Base-by-base conservation (phyloP, 2,329 filamentous ascomycete genomes). In the Aspergillus proliferans region DNA sequence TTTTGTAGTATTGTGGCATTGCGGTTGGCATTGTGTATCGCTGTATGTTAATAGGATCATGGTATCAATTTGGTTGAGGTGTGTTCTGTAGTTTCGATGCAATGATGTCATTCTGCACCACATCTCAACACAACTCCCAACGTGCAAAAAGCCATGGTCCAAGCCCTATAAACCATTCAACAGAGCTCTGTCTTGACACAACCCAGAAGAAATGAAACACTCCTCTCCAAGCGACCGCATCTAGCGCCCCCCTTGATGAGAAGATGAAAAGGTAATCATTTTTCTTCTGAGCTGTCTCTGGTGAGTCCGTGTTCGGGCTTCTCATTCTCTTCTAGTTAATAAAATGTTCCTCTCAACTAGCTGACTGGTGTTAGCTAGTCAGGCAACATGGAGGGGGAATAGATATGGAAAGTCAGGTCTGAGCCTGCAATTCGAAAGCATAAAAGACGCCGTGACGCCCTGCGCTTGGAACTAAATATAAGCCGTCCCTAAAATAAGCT, bases 161-260 rank as follows among this genome's bases (percentile, higher is more conserved):
- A 30, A 30, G 4, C 26, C 26, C 26, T 30, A 30, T 12, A 9
- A 28, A 9, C 26, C 26, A 30, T 2, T 12, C 1, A 30, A 30
- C 26, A 3, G 10, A 30, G 7, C 5, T 3, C 14, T n/a, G 18
- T 19, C 10, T 22, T 22, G 18, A 19, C 6, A 18, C n/a, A 40
- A 22, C 3, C 10, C 38, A 40, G 10, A 10, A 19, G 36, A 19
- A 22, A 19, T 19, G 19, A n/a, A 36, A 7, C 34, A 19, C 19
- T 40, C 66, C 67, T 70, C 67, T 68, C 64, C 61, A 66, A 68
- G 55, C 57, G 65, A 52, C 48, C 62, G 61, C 67, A 52, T 67
- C 47, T 67, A 70, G 66, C 63, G 61, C 52, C 52, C 52, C 51
- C 51, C 58, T 63, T 62, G 59, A 53, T 70, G 67, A 70, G 67